phyloP scores from a whole-genome alignment of 495 filamentous ascomycete species.

The Chaetomium cochliodes region DNA sequence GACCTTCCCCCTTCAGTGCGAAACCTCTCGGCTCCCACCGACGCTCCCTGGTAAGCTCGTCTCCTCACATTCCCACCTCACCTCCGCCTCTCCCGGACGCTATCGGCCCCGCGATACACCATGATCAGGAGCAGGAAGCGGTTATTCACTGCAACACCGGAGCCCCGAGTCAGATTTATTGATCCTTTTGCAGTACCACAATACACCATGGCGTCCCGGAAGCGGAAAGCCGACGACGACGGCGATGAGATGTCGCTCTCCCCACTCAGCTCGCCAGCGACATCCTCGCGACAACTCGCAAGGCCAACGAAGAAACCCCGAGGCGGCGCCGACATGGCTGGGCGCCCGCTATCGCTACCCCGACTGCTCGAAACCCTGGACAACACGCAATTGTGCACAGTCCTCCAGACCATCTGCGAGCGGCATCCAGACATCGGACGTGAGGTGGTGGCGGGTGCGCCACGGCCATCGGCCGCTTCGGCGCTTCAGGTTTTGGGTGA shows the following conservation, averaged over 20 bases:
- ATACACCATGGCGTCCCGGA: slow-evolving; percentile 58
- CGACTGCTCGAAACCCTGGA: slow-evolving; percentile 90
- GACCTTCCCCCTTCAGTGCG: slow-evolving; percentile 75
- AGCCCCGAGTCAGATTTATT: slow-evolving; percentile 26
- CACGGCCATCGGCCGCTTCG: slow-evolving; percentile 75
- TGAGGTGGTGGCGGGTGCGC: slow-evolving; percentile 82
- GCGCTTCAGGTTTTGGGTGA: slow-evolving; percentile 75
- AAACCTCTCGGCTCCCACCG: slow-evolving; percentile 66
- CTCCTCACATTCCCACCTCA: slow-evolving; percentile 19
- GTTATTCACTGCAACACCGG: slow-evolving; percentile 4
- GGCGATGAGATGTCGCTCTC: slow-evolving; percentile 90
- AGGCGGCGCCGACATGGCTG: slow-evolving; percentile 63
- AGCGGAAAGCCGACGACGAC: slow-evolving; percentile 88
- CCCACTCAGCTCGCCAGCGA: slow-evolving; percentile 73
- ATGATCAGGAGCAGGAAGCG: slow-evolving; percentile 10
- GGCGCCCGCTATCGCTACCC: slow-evolving; percentile 75
- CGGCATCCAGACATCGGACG: slow-evolving; percentile 76
- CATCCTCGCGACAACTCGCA: slow-evolving; percentile 59
- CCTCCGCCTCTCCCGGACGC: neutral
- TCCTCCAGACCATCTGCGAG: slow-evolving; percentile 84
- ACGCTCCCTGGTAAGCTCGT: slow-evolving; percentile 64
- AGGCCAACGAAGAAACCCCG: slow-evolving; percentile 61
- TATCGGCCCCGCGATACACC: neutral
- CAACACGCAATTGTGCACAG: slow-evolving; percentile 71
- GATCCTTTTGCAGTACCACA: slow-evolving; percentile 51